Evolutionary conservation across 345 rosid genomes (phyloP), one percentile per base, ranked within the genome.

Genomic region (Eucalyptus regnans): DNA sequence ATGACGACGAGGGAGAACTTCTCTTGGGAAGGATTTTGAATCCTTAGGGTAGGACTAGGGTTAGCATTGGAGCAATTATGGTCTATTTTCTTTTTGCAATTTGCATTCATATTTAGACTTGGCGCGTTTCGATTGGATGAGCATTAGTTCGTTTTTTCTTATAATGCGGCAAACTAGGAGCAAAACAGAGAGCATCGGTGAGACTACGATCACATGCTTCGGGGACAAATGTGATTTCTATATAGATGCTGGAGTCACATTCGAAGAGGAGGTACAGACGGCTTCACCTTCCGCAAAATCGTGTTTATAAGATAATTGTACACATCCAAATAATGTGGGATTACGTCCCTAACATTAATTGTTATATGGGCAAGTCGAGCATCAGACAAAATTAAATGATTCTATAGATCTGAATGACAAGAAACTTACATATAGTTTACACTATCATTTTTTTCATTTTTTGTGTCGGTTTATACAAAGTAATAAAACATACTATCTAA

Each of bases 281-380:
- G 68, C 31, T 60, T 60, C 31, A 60, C 68, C 7, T 60, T 1
- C 16, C 31, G 15, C 68, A 12, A 66, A 66, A 31, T 12, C 41
- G 1, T 66, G 31, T n/a, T n/a, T 64, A n/a, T 14, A 64, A 16
- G 76, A 14, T 15, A 64, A 13, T 64, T 0, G 9, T n/a, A 0
- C 5, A 5, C 37, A 2, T 64, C 37, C 37, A 64, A 64, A 13
- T 8, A 64, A n/a, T 7, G 37, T 0, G 37, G 3, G 41, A 64
- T n/a, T 15, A 66, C 3, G 41, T 64, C 6, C 41, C 76, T 64
- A 64, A 7, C 41, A n/a, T n/a, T 64, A 31, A 33, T n/a, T 64
- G 0, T n/a, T 13, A 64, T 29, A 13, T 29, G 41, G 76, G 76
- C 41, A n/a, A 66, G 76, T 60, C 0, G 4, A 4, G 41, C 9